Evolutionary conservation across 2,329 filamentous ascomycete genomes (phyloP), one percentile per base, ranked within the genome.

Genomic region (Fusarium sp.): DNA sequence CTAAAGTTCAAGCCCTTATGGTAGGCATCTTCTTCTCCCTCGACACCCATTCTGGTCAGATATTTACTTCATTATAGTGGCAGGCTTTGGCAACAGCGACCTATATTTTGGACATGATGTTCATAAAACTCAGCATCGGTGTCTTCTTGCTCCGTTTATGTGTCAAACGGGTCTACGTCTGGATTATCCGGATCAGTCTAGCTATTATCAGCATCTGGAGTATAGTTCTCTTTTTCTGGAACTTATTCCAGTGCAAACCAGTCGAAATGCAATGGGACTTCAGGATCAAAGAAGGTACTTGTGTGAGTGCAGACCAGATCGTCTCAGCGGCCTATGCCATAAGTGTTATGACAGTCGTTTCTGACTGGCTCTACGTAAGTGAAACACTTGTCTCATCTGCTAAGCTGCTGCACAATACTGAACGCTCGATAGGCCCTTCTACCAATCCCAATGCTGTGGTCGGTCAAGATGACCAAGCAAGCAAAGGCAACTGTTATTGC

Each of bases 101-200:
- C 5, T 88, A 88, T 62, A 80, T 89, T 49, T 70, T 85, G 15
- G 83, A 87, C 68, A 89, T 89, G 87, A 85, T 88, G 83, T 85
- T 89, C 67, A 85, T 88, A 79, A 89, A 89, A 79, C 79, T 89
- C 57, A 87, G 87, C 79, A 88, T 89, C 54, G 85, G 84, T 38
- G 80, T 88, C 65, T 88, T 88, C 67, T 82, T 88, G 13, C 78
- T 89, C 23, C 83, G 86, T 10, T 80, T 89, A 21, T 84, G 86
- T 3, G 82, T 83, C 7, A 80, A 83, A 46, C 84, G 80, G 52
- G 77, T 83, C 25, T 89, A 89, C 75, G 85, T 81, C 28, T 87
- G 83, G 76, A 85, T 85, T 40, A 82, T 89, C 10, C 82, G 83
- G 71, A 74, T 80, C 52, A 86, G 85, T 66, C 79, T 89, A 49